Evolutionary conservation across 495 filamentous ascomycete genomes (phyloP), one percentile per base, ranked within the genome.

Genomic region (Xylaria flabelliformis): DNA sequence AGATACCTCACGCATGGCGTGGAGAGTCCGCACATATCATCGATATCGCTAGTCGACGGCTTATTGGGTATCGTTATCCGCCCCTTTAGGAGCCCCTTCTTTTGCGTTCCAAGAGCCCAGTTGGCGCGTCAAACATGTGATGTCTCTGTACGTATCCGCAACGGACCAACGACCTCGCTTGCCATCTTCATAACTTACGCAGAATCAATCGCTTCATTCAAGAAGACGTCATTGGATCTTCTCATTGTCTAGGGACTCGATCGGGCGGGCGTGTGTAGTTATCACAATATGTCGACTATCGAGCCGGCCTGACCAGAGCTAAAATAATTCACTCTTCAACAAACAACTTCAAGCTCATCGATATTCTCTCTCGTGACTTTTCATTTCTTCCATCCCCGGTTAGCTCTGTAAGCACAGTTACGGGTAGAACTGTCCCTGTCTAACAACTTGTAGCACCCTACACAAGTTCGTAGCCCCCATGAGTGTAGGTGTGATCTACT

Each of bases 201-300:
- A 3, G 64, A 67, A 42, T 67, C 64, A 24, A 55, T 21, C 6
- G 44, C 64, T 1, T 44, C 64, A 0, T 26, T 44, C 26, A 66
- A 67, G 39, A 44, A 63, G 39, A 26, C 61, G 36, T 63, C 61
- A 0, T 5, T 4, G 4, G 61, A 84, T 77, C 2, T 80, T 83
- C 0, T 85, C 86, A 77, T 88, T 86, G 2, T 74, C 78, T 10
- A 84, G 79, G 9, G 75, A 55, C 10, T 77, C 63, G 50, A 87
- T 80, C 0, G 83, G 84, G 51, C 81, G 83, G 8, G 73, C 75
- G 1, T 72, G 76, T 0, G 75, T 50, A 6, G 81, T 74, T 12
- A 88, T 67, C 13, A 82, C 0, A 13, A 83, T 76, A 19, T 70
- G 21, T 19, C 46, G 73, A 63, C 74, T 48, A 59, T 74, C 46